These are phyloP conservation scores for Neostapfia colusana DNA, from an alignment of 176 grass and related monocot species.

Conservation along the genomic window DNA sequence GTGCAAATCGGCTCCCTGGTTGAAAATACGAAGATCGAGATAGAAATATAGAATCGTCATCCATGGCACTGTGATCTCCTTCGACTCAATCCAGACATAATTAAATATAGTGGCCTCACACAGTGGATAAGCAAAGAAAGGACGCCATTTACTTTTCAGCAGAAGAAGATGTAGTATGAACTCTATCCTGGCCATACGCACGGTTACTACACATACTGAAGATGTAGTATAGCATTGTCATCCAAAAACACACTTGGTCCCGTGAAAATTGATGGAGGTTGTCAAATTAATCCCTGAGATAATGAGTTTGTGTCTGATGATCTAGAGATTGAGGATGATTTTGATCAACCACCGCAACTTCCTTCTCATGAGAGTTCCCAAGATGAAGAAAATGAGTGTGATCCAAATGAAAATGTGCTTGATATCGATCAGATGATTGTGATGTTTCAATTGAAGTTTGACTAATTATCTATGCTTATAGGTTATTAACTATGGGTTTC, in stretches of 20 bases:
- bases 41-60: not conserved
- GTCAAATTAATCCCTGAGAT: not conserved
- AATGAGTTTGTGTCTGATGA: too few species aligned
- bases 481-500: too few species aligned
- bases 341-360: too few species aligned
- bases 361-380: too few species aligned
- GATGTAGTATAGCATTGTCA: not conserved
- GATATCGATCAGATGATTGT: too few species aligned
- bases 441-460: too few species aligned
- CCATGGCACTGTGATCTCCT: not conserved
- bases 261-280: not conserved
- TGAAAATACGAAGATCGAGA: not conserved
- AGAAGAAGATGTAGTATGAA: not conserved
- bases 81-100: not conserved
- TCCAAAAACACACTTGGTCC: not conserved
- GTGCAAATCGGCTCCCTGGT: not conserved
- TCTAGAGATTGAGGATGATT: too few species aligned
- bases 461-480: too few species aligned
- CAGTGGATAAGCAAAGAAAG: not conserved
- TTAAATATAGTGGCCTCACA: not conserved
- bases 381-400: too few species aligned
- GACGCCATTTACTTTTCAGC: not conserved
- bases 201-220: not conserved
- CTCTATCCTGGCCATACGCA: not conserved
- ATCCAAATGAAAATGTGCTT: too few species aligned